Evolutionary conservation across 495 filamentous ascomycete genomes (phyloP), one percentile per base, ranked within the genome.

Genomic region (Aspergillus haitiensis): DNA sequence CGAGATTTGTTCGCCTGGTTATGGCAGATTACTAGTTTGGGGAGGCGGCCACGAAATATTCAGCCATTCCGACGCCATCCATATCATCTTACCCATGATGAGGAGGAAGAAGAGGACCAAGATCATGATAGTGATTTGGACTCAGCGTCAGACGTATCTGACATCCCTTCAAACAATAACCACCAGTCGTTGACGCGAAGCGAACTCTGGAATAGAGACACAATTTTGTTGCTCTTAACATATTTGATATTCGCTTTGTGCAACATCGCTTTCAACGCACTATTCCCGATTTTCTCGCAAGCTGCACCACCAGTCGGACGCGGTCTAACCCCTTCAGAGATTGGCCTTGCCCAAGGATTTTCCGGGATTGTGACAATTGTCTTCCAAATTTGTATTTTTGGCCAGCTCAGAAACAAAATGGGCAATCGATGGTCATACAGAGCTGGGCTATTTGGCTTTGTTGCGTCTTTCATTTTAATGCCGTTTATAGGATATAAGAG

Each of bases 281-380:
- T 97, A 1, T 97, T 95, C 64, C 91, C 94, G 0, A 93, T 98
- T 48, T 98, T 97, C 64, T 88, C 84, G 7, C 86, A 91, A 54
- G 84, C 87, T 1, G 67, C 78, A 5, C 82, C 84, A 0, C 94
- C 94, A 0, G 85, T 83, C 0, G 94, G 94, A 16, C 86, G 95
- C 40, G 74, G 81, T 0, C 80, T 97, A 0, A 84, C 82, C 0
- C 89, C 95, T 0, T 80, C 84, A 40, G 89, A 89, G 44, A 95
- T 98, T 40, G 94, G 94, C 0, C 76, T 97, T 2, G 88, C 89
- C 0, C 79, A 98, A 42, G 92, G 91, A 0, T 89, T 97, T 64
- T 88, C 93, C 3, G 92, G 94, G 0, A 68, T 85, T 9, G 84
- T 90, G 9, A 93, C 92, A 0, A 97, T 98, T 21, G 61, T 92